Conservation (phyloP, 2,329 filamentous ascomycete genomes). For the Aciculosporium take region DNA sequence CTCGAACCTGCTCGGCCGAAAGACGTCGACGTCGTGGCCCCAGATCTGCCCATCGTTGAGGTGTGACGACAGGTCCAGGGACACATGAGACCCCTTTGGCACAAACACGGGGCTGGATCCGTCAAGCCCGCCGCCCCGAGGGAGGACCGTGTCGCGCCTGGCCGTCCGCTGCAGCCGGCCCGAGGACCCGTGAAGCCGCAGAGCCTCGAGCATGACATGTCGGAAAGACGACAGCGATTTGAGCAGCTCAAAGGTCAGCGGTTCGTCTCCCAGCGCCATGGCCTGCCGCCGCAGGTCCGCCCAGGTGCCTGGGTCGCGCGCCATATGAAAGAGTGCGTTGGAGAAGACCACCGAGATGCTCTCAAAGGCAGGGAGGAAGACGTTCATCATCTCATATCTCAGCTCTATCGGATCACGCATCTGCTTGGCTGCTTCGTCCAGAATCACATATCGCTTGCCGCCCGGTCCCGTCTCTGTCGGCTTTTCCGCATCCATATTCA, state of each 20-base stretch:
- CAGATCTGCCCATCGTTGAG: conserved; percentile 4
- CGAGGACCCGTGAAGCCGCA: conserved; percentile 5
- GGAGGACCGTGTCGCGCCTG: conserved; percentile 3
- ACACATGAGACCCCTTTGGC: conserved; percentile 1
- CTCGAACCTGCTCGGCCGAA: conserved; percentile 5
- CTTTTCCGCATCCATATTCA: not conserved
- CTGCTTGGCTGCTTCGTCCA: conserved; percentile 4
- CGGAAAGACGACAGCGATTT: conserved; percentile 4
- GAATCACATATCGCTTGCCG: conserved; percentile 1
- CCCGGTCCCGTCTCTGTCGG: not conserved
- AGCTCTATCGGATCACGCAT: conserved; percentile 1
- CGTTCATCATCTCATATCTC: conserved; percentile 5
- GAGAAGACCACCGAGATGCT: conserved; percentile 1
- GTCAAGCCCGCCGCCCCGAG: conserved; percentile 1
- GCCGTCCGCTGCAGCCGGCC: conserved; percentile 4
- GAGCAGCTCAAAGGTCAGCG: conserved; percentile 2
- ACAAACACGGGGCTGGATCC: conserved; percentile 2
- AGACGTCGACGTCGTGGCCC: conserved; percentile 1
- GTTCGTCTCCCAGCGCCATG: conserved; percentile 1
- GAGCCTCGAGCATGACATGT: conserved; percentile 1
- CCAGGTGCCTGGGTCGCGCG: conserved; percentile 4
- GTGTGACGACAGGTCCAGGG: conserved; percentile 2
- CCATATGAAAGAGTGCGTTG: conserved; percentile 4
- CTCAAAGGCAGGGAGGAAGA: conserved; percentile 5
- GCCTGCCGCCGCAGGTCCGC: conserved; percentile 4